Evolutionary conservation across 2,329 filamentous ascomycete genomes (phyloP).

Genomic region (Colletotrichum sidae): DNA sequence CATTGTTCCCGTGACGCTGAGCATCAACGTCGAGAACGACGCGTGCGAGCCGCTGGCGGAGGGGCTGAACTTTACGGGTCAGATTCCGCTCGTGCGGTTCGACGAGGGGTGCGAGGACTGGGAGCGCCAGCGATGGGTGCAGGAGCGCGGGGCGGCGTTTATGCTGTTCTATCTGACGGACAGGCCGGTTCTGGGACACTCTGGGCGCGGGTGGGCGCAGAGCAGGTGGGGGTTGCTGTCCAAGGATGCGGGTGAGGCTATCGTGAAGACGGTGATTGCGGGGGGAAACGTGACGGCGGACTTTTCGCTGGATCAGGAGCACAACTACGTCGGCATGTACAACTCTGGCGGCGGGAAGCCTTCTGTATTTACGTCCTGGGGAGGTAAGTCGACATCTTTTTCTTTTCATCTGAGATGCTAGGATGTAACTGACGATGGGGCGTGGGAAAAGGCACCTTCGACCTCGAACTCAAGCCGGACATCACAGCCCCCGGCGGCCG

Average conservation of each 20-base stretch:
- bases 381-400: constrained; percentile 15
- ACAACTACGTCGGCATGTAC: constrained; percentile 31
- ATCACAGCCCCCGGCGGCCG: constrained; percentile 61
- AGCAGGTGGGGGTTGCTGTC: constrained; percentile 28
- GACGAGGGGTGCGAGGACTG: constrained; percentile 29
- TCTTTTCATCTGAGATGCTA: no score
- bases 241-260: constrained; percentile 44
- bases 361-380: constrained; percentile 56
- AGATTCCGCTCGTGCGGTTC: constrained; percentile 32
- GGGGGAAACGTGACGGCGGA: constrained; percentile 47
- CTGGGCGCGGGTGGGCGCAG: constrained; percentile 30
- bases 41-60: constrained; percentile 40
- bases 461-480: constrained; percentile 63
- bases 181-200: constrained; percentile 32
- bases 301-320: constrained; percentile 36
- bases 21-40: constrained; percentile 41
- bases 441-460: constrained; percentile 46
- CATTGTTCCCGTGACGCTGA: constrained; percentile 42
- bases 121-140: constrained; percentile 46
- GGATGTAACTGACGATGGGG: no score
- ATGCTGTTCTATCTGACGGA: constrained; percentile 49
- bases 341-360: constrained; percentile 51
- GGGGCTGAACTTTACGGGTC: constrained; percentile 20
- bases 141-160: constrained; percentile 43
- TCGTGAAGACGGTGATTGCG: constrained; percentile 44